These are phyloP conservation scores for Obba rivulosa DNA, from an alignment of 768 basidiomycete genomes.

Conservation along the genomic window DNA sequence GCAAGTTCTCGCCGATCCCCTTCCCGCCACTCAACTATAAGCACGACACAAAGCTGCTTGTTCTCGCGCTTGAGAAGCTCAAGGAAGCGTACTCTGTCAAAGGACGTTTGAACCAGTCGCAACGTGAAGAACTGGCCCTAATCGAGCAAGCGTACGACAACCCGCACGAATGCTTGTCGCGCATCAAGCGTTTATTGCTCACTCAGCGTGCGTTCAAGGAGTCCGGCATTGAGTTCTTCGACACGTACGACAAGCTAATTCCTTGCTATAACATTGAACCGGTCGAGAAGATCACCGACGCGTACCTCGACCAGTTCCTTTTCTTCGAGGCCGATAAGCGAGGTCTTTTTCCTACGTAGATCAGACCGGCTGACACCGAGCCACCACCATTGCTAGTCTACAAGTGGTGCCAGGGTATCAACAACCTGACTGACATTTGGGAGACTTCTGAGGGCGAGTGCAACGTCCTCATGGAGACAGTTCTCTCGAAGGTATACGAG, in stretches of 20 bases:
- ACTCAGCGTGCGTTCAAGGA: conserved; percentile 99
- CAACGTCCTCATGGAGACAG: conserved; percentile 98
- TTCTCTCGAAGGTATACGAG: conserved; percentile 96
- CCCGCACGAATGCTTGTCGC: conserved; percentile 97
- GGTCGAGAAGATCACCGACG: conserved; percentile 99
- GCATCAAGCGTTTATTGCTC: conserved; percentile 93
- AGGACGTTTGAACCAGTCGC: conserved; percentile 94
- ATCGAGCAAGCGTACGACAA: conserved; percentile 99
- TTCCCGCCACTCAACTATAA: conserved; percentile 99
- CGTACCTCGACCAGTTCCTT: conserved; percentile 97
- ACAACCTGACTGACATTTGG: conserved; percentile 98
- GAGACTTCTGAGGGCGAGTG: conserved; percentile 98
- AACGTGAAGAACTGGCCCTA: conserved; percentile 94
- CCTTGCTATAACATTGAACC: conserved; percentile 99
- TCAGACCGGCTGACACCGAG: conserved; percentile 97
- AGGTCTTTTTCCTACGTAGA: conserved; percentile 97
- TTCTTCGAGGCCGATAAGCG: conserved; percentile 99
- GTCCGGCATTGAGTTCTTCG: conserved; percentile 93
- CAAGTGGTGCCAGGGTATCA: conserved; percentile 99
- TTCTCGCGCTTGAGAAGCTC: conserved; percentile 93
- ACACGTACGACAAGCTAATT: conserved; percentile 97
- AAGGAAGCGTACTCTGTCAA: conserved; percentile 99
- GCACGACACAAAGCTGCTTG: conserved; percentile 96
- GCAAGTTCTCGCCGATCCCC: conserved; percentile 97
- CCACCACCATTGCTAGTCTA: conserved; percentile 96